phyloP scores from a whole-genome alignment of 345 rosid genomes.

The Rhizophora mangle region DNA sequence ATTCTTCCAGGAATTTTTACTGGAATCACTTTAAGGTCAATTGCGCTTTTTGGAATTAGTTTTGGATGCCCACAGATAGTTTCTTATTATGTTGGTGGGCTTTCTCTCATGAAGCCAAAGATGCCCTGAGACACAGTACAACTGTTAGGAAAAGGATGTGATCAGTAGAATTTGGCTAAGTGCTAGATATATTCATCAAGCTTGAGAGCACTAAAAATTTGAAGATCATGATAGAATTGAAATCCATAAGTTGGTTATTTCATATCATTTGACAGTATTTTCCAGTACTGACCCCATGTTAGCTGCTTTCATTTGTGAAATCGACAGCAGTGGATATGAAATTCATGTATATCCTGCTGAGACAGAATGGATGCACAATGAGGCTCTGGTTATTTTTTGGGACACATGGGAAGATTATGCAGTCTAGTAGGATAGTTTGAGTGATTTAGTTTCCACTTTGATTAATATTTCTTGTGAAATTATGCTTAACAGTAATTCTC shows the following conservation, averaged over 20 bases:
- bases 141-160: too few species aligned
- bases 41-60: too few species aligned
- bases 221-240: too few species aligned
- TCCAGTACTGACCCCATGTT: neutral
- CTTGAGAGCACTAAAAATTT: too few species aligned
- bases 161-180: too few species aligned
- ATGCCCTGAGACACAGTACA: too few species aligned
- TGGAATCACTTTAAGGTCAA: too few species aligned
- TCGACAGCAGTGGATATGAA: neutral
- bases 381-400: neutral
- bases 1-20: too few species aligned
- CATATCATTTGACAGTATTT: neutral
- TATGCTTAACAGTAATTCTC: slow-evolving; percentile 22
- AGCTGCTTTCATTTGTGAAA: slow-evolving; percentile 5
- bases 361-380: neutral
- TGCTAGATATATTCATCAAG: too few species aligned
- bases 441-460: neutral
- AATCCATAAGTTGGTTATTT: neutral
- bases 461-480: neutral
- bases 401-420: neutral
- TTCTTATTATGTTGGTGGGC: too few species aligned
- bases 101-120: too few species aligned
- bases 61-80: too few species aligned
- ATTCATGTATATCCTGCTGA: neutral
- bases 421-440: neutral